Evolutionary conservation across 1,139 yeast species (phyloP).

Genomic region (Protomyces macrosporus): DNA sequence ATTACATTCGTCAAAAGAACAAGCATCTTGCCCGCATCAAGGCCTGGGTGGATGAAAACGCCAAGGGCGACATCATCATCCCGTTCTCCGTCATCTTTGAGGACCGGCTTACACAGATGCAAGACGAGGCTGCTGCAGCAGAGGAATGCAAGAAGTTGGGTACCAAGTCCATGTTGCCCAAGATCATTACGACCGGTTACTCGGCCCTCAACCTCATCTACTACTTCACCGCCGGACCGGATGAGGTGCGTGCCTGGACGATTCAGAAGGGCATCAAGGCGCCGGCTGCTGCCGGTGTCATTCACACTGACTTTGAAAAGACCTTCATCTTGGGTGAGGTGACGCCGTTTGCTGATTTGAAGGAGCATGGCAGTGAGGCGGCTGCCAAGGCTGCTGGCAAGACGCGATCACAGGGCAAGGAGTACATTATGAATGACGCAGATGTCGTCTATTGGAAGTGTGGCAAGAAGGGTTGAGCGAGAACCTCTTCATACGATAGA

Average conservation of each 20-base stretch:
- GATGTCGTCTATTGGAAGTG: conserved; percentile 67
- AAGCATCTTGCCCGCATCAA: conserved; percentile 84
- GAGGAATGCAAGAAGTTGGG: conserved; percentile 85
- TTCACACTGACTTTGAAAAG: conserved; percentile 60
- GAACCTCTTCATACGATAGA: too few species aligned
- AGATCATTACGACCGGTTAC: conserved; percentile 71
- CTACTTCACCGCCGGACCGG: conserved; percentile 85
- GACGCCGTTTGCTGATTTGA: conserved; percentile 74
- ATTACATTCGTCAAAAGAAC: conserved; percentile 95
- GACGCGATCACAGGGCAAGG: conserved; percentile 91
- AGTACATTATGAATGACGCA: conserved; percentile 86
- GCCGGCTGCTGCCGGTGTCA: conserved; percentile 90
- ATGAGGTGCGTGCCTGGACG: conserved; percentile 92
- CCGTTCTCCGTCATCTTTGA: conserved; percentile 92
- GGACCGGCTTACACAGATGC: conserved; percentile 87
- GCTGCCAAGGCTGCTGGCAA: conserved; percentile 92
- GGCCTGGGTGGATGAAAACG: conserved; percentile 92
- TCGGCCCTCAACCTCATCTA: conserved; percentile 65
- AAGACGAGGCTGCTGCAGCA: conserved; percentile 81
- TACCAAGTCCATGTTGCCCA: conserved; percentile 80
- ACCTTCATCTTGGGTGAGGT: conserved; percentile 57
- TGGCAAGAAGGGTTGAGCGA: neutral
- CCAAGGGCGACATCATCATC: conserved; percentile 91
- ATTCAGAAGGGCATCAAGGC: conserved; percentile 71
- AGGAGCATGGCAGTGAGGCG: conserved; percentile 72